phyloP scores from a whole-genome alignment of 1,139 yeast species.

The Hemisphaericaspora lyxosophila region DNA sequence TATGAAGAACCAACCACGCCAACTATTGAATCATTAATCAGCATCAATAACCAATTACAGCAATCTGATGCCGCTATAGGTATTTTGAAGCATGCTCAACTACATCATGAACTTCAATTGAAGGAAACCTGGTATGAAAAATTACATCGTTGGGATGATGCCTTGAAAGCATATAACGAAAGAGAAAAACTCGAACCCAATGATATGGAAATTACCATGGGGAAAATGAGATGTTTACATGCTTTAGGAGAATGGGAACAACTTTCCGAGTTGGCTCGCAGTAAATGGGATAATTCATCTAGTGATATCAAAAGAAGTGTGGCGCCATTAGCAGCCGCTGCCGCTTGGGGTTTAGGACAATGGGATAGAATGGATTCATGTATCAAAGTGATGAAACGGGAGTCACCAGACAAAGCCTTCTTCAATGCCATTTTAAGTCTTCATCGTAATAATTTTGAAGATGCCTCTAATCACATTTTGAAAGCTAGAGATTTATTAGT shows the following conservation, averaged over 20 bases:
- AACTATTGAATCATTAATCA: conserved; percentile 87
- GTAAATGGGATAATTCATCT: conserved; percentile 76
- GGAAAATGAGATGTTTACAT: conserved; percentile 96
- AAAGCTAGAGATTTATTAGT: conserved; percentile 87
- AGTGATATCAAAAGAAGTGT: conserved; percentile 78
- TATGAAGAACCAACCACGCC: conserved; percentile 91
- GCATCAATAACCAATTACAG: conserved; percentile 90
- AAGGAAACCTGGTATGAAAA: conserved; percentile 98
- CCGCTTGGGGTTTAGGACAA: conserved; percentile 98
- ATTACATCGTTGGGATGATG: conserved; percentile 97
- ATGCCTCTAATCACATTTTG: conserved; percentile 74
- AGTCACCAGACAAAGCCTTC: conserved; percentile 92
- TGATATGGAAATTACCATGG: conserved; percentile 83
- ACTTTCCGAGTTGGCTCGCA: conserved; percentile 78
- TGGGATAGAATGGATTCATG: conserved; percentile 97
- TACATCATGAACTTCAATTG: conserved; percentile 85
- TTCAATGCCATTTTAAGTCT: conserved; percentile 86
- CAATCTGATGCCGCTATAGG: conserved; percentile 99
- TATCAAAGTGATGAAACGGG: conserved; percentile 83
- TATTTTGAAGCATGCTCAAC: conserved; percentile 90
- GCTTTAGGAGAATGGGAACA: conserved; percentile 99
- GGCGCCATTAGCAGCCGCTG: conserved; percentile 98
- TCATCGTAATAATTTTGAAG: conserved; percentile 83
- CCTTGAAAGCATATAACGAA: conserved; percentile 82
- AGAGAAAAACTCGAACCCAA: conserved; percentile 59